A percentile compares a stretch with the other conserved stretches of the same genome.
phyloP scores from a whole-genome alignment of 139 green algal species.

The Gonium pectorale region DNA sequence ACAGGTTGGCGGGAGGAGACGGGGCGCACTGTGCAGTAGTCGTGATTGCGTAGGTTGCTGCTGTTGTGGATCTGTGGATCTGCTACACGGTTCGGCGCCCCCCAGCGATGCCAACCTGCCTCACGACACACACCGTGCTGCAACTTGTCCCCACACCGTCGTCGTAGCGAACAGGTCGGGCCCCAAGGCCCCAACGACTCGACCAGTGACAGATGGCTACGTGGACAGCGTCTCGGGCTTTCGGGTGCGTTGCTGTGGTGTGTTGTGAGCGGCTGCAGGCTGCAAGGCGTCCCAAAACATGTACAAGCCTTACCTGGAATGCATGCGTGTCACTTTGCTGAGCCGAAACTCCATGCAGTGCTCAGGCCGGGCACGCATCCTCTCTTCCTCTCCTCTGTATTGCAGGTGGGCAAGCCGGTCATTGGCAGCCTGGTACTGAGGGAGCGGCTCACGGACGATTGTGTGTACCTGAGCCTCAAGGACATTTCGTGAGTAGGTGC shows the following conservation, averaged over 20 bases:
- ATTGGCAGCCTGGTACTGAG: constrained; percentile 39
- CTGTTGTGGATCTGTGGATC: neutral
- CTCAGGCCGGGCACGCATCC: neutral
- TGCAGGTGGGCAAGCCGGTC: constrained; percentile 36
- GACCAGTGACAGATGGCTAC: constrained; percentile 22
- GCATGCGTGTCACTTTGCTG: neutral
- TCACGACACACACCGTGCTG: neutral
- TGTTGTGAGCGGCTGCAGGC: neutral
- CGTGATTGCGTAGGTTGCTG: neutral
- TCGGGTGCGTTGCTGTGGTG: neutral
- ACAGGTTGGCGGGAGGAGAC: too few species aligned
- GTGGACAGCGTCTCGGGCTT: constrained; percentile 25
- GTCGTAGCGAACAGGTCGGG: neutral
- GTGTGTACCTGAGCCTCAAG: constrained; percentile 33
- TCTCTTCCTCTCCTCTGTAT: neutral
- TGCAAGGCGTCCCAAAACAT: neutral
- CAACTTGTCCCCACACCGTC: neutral
- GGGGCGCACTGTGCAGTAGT: too few species aligned
- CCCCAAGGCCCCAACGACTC: neutral
- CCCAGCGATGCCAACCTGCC: neutral
- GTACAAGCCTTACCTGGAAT: neutral
- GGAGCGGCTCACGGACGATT: constrained; percentile 35
- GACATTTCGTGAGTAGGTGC: constrained; percentile 15
- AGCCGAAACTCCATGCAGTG: neutral
- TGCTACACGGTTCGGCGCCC: neutral